Evolutionary conservation across 2,329 filamentous ascomycete genomes (phyloP), one percentile per base, ranked within the genome.

Genomic region (Aspergillus flavus): DNA sequence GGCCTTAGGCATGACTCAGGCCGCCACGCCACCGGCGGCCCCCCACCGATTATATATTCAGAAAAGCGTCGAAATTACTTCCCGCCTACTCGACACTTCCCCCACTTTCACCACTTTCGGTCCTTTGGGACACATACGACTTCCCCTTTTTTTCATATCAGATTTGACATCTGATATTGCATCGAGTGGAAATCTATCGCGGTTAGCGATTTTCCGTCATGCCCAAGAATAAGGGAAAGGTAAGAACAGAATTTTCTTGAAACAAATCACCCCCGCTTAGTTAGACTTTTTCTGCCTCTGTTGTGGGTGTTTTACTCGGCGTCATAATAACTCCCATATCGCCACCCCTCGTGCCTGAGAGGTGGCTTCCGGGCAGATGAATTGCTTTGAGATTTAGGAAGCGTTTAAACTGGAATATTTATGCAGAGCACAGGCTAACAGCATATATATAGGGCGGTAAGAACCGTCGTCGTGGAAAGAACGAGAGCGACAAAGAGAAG

Each of bases 191-290:
- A 66, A 58, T 28, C 43, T 65, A 72, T 65, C 67, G 70, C 71
- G 71, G 66, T 64, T 74, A 70, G 67, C 63, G 58, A 63, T 61
- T 66, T 66, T 69, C 73, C 81, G 89, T 82, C 67, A 97, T 97
- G 94, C 94, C 94, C 77, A 97, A 97, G 92, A 97, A 97, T 82
- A 97, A 97, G 90, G 94, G 94, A 94, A 97, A 97, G 85, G 93
- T 96, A 85, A 78, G 86, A 76, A 64, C 66, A 63, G 64, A 68
- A 70, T 72, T 65, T 68, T 64, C 61, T 67, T 68, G 36, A 63
- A 43, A 58, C 26, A 64, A 39, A 39, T 19, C n/a, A 2, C 11
- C 32, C 64, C 66, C 66, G 57, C 63, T 58, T 57, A 60, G 57
- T 57, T 58, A 66, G 58, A 63, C 62, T 67, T 61, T 64, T 62